Evolutionary conservation across 306 rosid species (phyloP).

Genomic region (Begonia peltatifolia): DNA sequence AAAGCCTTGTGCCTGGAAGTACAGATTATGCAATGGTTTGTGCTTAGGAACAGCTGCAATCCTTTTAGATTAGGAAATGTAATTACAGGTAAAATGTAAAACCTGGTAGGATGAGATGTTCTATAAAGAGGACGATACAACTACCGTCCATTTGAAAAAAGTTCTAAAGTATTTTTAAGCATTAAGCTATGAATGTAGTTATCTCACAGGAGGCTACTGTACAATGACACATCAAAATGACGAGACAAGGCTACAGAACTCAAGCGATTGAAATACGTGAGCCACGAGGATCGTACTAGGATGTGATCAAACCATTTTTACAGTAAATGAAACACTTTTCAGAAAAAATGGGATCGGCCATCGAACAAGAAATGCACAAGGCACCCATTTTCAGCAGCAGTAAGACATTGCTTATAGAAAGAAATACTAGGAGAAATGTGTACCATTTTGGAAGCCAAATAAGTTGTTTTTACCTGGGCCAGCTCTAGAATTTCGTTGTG

Average conservation of each 20-base stretch:
- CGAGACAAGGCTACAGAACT: too few relatives aligned
- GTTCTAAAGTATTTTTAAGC: too few relatives aligned
- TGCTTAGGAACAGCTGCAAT: not conserved
- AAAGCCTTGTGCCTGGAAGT: slow-evolving; percentile 68
- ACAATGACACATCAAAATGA: too few relatives aligned
- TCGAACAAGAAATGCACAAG: not conserved
- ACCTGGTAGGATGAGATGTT: too few relatives aligned
- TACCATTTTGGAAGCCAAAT: not conserved
- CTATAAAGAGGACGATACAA: not conserved
- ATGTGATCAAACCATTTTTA: not conserved
- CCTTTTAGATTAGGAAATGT: not conserved
- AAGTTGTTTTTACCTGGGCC: slow-evolving; percentile 58
- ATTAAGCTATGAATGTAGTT: too few relatives aligned
- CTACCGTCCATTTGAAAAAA: not conserved
- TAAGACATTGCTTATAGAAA: too few relatives aligned
- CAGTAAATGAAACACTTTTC: not conserved
- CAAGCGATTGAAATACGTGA: too few relatives aligned
- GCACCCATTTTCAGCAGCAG: not conserved
- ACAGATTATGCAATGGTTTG: slow-evolving; percentile 3
- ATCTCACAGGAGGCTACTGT: too few relatives aligned
- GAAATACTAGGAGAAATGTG: too few relatives aligned
- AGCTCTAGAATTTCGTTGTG: slow-evolving; percentile 94
- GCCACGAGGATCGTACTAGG: not conserved
- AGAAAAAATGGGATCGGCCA: not conserved
- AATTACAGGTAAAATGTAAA: not conserved